Percentiles rank a stretch among this genome's conserved stretches.
These are phyloP conservation scores for Malus asiatica DNA, from an alignment of 306 rosid genomes.

Conservation along the genomic window DNA sequence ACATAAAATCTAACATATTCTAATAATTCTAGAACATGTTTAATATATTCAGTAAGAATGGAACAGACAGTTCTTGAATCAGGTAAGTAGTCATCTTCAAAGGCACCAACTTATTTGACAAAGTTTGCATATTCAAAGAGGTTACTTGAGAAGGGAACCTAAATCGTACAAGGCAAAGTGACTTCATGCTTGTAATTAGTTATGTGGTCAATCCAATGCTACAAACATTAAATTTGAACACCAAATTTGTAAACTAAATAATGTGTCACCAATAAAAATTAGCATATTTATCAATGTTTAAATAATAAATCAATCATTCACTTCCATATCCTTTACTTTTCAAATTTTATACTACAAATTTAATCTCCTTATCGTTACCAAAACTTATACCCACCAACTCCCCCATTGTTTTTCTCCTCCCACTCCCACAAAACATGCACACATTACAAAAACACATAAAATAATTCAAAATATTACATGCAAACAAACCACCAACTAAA, in stretches of 20 bases:
- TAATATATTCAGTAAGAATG: neutral
- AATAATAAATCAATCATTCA: no score
- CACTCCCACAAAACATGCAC: neutral
- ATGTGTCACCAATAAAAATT: rapidly evolving
- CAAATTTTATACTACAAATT: no score
- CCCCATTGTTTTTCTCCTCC: neutral
- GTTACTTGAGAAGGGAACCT: constrained; percentile 60
- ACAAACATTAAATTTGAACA: no score
- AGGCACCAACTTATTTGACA: constrained; percentile 34
- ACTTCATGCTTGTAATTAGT: constrained; percentile 76
- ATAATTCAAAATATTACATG: neutral
- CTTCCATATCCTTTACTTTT: no score
- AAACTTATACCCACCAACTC: constrained; percentile 8
- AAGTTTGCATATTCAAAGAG: constrained; percentile 34
- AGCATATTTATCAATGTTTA: rapidly evolving
- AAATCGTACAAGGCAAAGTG: constrained; percentile 69
- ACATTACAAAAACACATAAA: neutral
- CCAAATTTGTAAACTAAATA: no score
- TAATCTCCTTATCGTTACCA: neutral
- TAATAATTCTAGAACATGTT: neutral
- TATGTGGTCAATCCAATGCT: constrained; percentile 44
- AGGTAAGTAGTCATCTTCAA: constrained; percentile 58
- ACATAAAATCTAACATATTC: neutral
- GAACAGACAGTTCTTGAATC: neutral
- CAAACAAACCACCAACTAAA: neutral